These are phyloP conservation scores for Zychaea mexicana DNA, from an alignment of 371 early-diverging fungal species.

Conservation along the genomic window DNA sequence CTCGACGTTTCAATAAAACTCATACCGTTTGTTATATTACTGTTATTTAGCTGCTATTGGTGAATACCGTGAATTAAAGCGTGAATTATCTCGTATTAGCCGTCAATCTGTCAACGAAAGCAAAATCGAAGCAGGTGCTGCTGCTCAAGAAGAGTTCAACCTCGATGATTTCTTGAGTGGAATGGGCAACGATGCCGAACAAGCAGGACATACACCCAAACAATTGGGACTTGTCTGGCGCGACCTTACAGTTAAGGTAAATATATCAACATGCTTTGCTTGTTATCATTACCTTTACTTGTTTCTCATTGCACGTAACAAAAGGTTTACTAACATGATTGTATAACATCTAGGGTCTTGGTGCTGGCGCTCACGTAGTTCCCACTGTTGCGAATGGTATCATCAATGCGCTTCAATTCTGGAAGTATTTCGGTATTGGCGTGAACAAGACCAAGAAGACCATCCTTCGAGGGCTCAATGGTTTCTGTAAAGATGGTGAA, in stretches of 20 bases:
- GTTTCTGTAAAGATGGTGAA: slow-evolving; percentile 67
- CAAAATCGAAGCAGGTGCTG: slow-evolving; percentile 30
- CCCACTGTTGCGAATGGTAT: slow-evolving; percentile 25
- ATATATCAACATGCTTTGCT: not conserved
- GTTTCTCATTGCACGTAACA: no score
- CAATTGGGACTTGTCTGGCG: slow-evolving; percentile 54
- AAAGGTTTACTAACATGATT: no score
- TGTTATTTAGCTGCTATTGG: slow-evolving; percentile 30
- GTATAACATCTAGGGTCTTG: slow-evolving; percentile 24
- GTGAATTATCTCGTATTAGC: slow-evolving; percentile 41
- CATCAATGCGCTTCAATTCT: slow-evolving; percentile 17
- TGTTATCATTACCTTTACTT: no score
- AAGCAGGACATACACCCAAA: slow-evolving; percentile 34
- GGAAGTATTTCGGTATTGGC: slow-evolving; percentile 30
- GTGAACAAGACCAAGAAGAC: slow-evolving; percentile 17
- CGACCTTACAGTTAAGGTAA: slow-evolving; percentile 41
- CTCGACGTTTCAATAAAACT: not conserved
- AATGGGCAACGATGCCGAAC: slow-evolving; percentile 14
- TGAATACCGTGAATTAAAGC: slow-evolving; percentile 45
- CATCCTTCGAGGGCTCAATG: slow-evolving; percentile 58
- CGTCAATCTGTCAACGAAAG: not conserved
- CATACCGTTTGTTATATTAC: not conserved
- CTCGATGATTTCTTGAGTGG: slow-evolving; percentile 38
- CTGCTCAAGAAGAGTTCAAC: slow-evolving; percentile 33
- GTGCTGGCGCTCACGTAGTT: slow-evolving; percentile 40